Evolutionary conservation across 345 rosid species (phyloP).

Genomic region (Turnera subulata): DNA sequence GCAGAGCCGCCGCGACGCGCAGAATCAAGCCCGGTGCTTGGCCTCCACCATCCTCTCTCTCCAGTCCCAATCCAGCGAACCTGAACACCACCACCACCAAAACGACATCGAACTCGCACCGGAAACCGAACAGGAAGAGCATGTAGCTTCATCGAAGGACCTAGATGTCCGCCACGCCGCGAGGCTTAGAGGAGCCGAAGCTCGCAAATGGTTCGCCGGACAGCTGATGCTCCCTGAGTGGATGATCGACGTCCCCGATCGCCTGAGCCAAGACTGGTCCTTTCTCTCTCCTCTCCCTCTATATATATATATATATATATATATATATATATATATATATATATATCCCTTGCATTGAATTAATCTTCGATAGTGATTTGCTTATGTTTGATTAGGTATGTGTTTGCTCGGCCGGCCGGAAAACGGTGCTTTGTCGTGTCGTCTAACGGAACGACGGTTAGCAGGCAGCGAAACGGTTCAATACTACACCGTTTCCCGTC

Average conservation of each 20-base stretch:
- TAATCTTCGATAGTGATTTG: background rate
- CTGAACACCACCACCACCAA: slow-evolving; percentile 36
- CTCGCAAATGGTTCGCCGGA: slow-evolving; percentile 79
- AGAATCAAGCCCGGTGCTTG: slow-evolving; percentile 74
- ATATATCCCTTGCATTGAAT: no score
- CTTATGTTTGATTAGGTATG: slow-evolving; percentile 21
- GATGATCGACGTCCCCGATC: slow-evolving; percentile 93
- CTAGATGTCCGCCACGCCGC: slow-evolving; percentile 65
- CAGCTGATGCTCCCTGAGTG: slow-evolving; percentile 94
- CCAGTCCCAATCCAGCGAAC: slow-evolving; percentile 34
- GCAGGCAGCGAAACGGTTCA: slow-evolving; percentile 70
- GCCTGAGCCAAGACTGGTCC: slow-evolving; percentile 66
- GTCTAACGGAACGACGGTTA: slow-evolving; percentile 66
- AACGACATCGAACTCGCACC: slow-evolving; percentile 30
- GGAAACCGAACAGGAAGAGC: slow-evolving; percentile 28
- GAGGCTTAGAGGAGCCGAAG: slow-evolving; percentile 65
- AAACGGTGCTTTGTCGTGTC: slow-evolving; percentile 90
- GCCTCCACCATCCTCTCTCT: slow-evolving; percentile 71
- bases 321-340: no score
- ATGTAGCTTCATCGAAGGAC: slow-evolving; percentile 33
- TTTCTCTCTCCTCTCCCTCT: background rate
- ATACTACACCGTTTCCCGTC: slow-evolving; percentile 81
- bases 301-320: no score
- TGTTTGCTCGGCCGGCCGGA: slow-evolving; percentile 79
- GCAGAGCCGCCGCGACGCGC: slow-evolving; percentile 78